Conservation (phyloP, 805 yeast species). For the Metschnikowia bowlesiae region DNA sequence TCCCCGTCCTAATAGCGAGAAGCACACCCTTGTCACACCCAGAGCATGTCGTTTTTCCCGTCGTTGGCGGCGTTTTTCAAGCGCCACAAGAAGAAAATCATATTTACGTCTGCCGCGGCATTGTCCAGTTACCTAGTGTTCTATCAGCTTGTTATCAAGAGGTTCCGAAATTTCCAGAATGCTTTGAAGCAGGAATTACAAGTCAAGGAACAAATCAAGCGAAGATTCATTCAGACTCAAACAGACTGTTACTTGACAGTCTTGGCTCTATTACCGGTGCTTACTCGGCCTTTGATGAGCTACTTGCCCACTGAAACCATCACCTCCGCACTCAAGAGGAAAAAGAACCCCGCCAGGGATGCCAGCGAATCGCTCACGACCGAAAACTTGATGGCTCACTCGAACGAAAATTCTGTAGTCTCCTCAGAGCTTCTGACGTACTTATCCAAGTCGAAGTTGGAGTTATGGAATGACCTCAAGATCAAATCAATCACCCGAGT, state of each 20-base stretch:
- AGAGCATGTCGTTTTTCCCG: constrained; percentile 37
- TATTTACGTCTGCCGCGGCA: constrained; percentile 31
- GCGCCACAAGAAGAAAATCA: constrained; percentile 35
- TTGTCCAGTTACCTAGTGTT: constrained; percentile 35
- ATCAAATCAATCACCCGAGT: constrained; percentile 68
- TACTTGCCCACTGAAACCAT: constrained; percentile 67
- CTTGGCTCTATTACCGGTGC: constrained; percentile 73
- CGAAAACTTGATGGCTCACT: constrained; percentile 34
- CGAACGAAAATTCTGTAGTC: constrained; percentile 25
- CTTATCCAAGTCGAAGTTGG: constrained; percentile 30
- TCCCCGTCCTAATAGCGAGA: not conserved
- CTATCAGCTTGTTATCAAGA: constrained; percentile 36
- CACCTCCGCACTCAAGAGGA: constrained; percentile 63
- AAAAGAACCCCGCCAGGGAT: constrained; percentile 36
- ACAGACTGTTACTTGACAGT: constrained; percentile 83
- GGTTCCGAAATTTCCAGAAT: constrained; percentile 37
- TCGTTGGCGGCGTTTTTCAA: constrained; percentile 37
- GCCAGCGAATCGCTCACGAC: constrained; percentile 44
- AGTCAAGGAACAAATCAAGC: constrained; percentile 52
- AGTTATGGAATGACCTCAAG: constrained; percentile 83
- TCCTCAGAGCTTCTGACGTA: constrained; percentile 16
- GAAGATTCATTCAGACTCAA: constrained; percentile 88
- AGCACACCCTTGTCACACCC: not conserved
- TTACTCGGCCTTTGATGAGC: constrained; percentile 59
- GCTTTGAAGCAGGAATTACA: constrained; percentile 37